Base-by-base conservation (phyloP, 1,284 basidiomycete genomes). In the Boletellus deceptivus region DNA sequence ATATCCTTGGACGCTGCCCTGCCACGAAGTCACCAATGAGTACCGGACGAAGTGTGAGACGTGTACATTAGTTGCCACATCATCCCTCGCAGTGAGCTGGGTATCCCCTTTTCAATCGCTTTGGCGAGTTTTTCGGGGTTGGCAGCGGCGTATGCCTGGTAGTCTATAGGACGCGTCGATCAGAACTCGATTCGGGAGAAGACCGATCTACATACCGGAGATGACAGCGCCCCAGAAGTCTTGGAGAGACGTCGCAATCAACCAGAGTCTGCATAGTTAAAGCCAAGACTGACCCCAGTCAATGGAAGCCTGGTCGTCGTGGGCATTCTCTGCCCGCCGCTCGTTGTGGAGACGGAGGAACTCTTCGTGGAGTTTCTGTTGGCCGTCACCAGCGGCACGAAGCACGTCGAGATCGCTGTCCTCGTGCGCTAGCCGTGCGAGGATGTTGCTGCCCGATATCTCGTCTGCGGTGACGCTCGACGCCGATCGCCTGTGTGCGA, bases 221-320 rank as follows among this genome's bases (percentile, higher is more conserved):
- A 99, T 91, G 7, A 99, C 94, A 16, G 80, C 80, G 1, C 97
- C 96, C 96, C 97, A 99, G 72, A 98, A 99, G 58, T 89, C 88
- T 97, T 73, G 39, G n/a, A 49, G 29, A 24, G 6, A 37, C 25
- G 24, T 40, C 25, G 20, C 42, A 6, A 24, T 61, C 42, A 67
- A 54, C 33, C 7, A 29, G 13, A 6, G 2, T 34, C 20, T 43
- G 27, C 14, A 18, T 34, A 11, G 16, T 18, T n/a, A 25, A 29
- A 52, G 33, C 33, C 7, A 4, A 27, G 25, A 75, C 86, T 57
- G 58, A 89, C 89, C 82, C 89, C 88, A 91, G 60, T 91, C 86
- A 61, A 91, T 85, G 43, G 63, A 68, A 38, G 63, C 70, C 38
- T 70, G 70, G 17, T 67, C 64, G 35, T 61, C 59, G 39, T 62